Conservation (phyloP, 2,329 filamentous ascomycete genomes). For the Zalaria sp. region DNA sequence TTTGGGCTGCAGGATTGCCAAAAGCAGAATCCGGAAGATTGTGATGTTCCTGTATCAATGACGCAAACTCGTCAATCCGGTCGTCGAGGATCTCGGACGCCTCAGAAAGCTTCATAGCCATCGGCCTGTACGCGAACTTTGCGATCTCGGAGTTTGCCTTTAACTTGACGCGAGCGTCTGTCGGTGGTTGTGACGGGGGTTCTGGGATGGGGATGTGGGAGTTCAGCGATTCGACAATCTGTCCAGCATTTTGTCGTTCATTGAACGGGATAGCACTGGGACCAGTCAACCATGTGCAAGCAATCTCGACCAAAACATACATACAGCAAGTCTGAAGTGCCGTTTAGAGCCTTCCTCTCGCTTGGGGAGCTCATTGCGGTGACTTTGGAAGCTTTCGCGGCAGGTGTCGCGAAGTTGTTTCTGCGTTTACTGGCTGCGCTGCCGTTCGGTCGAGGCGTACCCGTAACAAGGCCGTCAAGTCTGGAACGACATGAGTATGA, state of each 20-base stretch:
- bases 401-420: conserved; percentile 35
- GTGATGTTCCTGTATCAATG: conserved; percentile 60
- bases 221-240: conserved; percentile 74
- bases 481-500: conserved; percentile 12
- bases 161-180: conserved; percentile 68
- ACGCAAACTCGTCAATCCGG: conserved; percentile 77
- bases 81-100: conserved; percentile 89
- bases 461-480: conserved; percentile 32
- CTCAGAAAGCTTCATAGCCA: conserved; percentile 90
- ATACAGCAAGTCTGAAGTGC: too few species aligned
- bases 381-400: conserved; percentile 28
- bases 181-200: conserved; percentile 51
- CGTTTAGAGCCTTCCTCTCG: conserved; percentile 20
- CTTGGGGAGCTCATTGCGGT: conserved; percentile 37
- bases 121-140: conserved; percentile 80
- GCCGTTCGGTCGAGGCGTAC: conserved; percentile 25
- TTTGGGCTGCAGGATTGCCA: conserved; percentile 73
- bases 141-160: conserved; percentile 78
- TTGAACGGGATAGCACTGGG: conserved; percentile 47
- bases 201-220: conserved; percentile 46
- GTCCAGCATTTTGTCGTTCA: conserved; percentile 64
- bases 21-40: conserved; percentile 66
- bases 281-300: conserved; percentile 8
- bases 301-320: too few species aligned
- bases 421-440: conserved; percentile 40